Conservation (phyloP, 139 green algal genomes). For the Coelastrella sp. region DNA sequence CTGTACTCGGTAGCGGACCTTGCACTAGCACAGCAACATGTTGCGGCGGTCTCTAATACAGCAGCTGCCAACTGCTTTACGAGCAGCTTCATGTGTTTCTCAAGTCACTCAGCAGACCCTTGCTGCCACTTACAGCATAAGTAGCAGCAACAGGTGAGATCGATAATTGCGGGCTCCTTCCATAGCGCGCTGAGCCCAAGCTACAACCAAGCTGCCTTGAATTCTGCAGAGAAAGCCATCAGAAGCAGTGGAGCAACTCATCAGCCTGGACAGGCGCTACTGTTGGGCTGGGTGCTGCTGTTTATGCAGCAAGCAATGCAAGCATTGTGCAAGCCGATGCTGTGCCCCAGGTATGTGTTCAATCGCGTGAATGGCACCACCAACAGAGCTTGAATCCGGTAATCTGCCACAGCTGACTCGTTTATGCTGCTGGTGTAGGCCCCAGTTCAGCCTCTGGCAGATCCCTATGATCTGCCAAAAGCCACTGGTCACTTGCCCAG, state of each 20-base stretch:
- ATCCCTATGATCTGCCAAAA: conserved; percentile 52
- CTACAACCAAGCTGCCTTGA: not conserved
- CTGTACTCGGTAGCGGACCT: not conserved
- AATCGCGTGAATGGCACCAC: not conserved
- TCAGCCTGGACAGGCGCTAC: conserved; percentile 10
- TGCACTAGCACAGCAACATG: not conserved
- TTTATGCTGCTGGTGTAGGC: not conserved
- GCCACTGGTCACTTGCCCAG: conserved; percentile 49
- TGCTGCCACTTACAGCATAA: not conserved
- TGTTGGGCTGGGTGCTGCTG: not conserved
- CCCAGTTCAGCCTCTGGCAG: not conserved
- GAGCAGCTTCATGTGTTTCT: not conserved
- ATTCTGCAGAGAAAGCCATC: not conserved
- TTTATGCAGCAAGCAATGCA: not conserved
- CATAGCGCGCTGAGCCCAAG: not conserved
- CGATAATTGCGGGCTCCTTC: not conserved
- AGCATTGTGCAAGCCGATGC: conserved; percentile 19
- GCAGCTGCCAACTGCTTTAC: conserved; percentile 12
- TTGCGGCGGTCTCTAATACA: conserved; percentile 25
- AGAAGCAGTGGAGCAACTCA: not conserved
- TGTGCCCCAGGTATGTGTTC: not conserved
- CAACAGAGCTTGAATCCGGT: not conserved
- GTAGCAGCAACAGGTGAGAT: not conserved
- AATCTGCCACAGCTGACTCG: not conserved
- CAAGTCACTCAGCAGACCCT: not conserved